Evolutionary conservation across 768 basidiomycete species (phyloP).

Genomic region (Psilocybe cubensis): DNA sequence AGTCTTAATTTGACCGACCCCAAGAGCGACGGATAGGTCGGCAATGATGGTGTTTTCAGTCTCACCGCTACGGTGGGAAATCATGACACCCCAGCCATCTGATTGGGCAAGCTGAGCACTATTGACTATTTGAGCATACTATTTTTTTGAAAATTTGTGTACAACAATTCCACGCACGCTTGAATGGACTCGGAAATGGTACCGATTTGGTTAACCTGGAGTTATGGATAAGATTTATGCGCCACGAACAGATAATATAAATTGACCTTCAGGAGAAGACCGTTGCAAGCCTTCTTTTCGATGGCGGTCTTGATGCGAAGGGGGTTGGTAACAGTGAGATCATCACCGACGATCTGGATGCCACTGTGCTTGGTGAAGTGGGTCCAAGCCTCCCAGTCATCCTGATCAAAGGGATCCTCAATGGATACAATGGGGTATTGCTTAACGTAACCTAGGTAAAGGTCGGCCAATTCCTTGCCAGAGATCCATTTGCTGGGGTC

Average conservation of each 20-base stretch:
- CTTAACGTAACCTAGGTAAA: conserved; percentile 85
- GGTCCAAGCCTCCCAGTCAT: conserved; percentile 98
- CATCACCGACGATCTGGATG: conserved; percentile 95
- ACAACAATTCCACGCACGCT: conserved; percentile 64
- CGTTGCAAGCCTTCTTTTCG: conserved; percentile 99
- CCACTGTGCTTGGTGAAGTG: conserved; percentile 81
- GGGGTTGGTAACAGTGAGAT: conserved; percentile 98
- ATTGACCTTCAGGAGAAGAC: conserved; percentile 88
- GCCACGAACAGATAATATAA: not conserved
- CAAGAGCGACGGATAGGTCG: conserved; percentile 92
- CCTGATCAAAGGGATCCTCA: conserved; percentile 99
- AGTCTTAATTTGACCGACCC: conserved; percentile 96
- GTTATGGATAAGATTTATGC: not conserved
- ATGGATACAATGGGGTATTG: conserved; percentile 96
- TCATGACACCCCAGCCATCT: conserved; percentile 99
- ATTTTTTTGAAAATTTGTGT: no score
- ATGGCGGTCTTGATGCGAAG: conserved; percentile 97
- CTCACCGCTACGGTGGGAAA: conserved; percentile 98
- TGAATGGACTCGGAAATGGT: conserved; percentile 99
- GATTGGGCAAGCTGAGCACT: conserved; percentile 96
- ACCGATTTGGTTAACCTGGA: conserved; percentile 95
- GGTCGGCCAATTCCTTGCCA: conserved; percentile 88
- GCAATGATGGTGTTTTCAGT: conserved; percentile 98
- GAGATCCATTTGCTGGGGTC: conserved; percentile 96
- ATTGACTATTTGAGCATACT: no score